Evolutionary conservation across 345 rosid species (phyloP), one percentile per base, ranked within the genome.

Genomic region (Ceriops zippeliana): DNA sequence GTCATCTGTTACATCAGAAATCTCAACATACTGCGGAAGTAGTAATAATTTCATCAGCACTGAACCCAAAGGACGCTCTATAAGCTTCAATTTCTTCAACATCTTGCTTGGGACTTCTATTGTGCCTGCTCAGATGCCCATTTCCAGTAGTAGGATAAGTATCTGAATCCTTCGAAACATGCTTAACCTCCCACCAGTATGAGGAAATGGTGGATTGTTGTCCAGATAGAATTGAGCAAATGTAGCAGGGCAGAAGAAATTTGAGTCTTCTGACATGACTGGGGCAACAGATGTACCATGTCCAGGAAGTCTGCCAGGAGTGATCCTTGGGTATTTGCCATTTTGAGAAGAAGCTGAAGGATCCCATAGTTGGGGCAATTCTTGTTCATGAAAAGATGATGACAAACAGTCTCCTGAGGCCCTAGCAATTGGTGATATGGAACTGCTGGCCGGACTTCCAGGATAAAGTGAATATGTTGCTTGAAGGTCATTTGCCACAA

Each of bases 201-300:
- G 87, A 70, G 97, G 96, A 85, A 90, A 90, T 47, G 91, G 89
- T 26, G 97, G 87, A 74, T 89, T 86, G 7, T 82, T 88, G 77
- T 93, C 98, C 63, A 89, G 83, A 77, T 93, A 93, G 86, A 84
- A 93, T 51, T 78, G 87, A 4, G 98, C 98, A 84, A 93, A 93
- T n/a, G 97, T 93, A 64, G 84, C 98, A 59, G 98, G 98, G 71
- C 96, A 93, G 79, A 93, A 93, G 93, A 93, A 93, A 78, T 93
- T 93, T 6, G 93, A 78, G 65, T 85, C 97, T 32, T 83, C 86
- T 62, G 89, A 80, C 51, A 77, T 81, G 77, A 82, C 75, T 59
- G 90, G 70, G 70, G 83, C 82, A 79, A 82, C 80, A 51, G 74
- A 64, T 32, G 82, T 71, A 51, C 84, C 89, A 68, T 74, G 85